These are phyloP conservation scores for Thelephora terrestris DNA, from an alignment of 1,284 basidiomycete species.

Conservation along the genomic window DNA sequence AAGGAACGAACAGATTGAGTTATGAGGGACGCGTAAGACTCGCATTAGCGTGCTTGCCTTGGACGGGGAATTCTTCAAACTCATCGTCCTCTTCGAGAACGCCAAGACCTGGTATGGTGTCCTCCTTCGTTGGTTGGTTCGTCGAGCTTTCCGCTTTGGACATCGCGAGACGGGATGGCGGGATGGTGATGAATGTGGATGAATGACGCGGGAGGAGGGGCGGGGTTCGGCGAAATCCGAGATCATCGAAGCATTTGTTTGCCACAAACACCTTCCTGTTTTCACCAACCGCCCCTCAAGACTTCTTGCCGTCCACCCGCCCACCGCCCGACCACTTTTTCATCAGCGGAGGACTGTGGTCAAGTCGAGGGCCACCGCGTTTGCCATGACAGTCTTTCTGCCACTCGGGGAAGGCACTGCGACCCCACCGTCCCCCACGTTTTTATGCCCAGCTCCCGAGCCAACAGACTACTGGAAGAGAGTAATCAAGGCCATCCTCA, in stretches of 20 bases:
- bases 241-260: neutral
- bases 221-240: neutral
- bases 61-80: conserved; percentile 70
- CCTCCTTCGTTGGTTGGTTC: conserved; percentile 28
- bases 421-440: conserved; percentile 23
- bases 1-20: neutral
- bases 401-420: conserved; percentile 23
- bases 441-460: conserved; percentile 28
- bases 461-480: conserved; percentile 35
- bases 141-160: conserved; percentile 27
- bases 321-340: no score
- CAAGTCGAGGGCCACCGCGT: conserved; percentile 11
- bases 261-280: no score
- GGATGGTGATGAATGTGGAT: conserved; percentile 13
- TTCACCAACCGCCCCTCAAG: no score
- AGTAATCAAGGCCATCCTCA: conserved; percentile 56
- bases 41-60: conserved; percentile 29
- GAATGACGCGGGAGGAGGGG: neutral
- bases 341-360: neutral
- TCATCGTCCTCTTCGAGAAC: conserved; percentile 80
- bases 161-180: conserved; percentile 23
- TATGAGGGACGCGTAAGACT: neutral
- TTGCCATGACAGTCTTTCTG: conserved; percentile 26
- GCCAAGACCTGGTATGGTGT: conserved; percentile 45
- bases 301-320: no score